These are phyloP conservation scores for Areca catechu DNA, from an alignment of 176 grass and related monocot species.

Conservation along the genomic window DNA sequence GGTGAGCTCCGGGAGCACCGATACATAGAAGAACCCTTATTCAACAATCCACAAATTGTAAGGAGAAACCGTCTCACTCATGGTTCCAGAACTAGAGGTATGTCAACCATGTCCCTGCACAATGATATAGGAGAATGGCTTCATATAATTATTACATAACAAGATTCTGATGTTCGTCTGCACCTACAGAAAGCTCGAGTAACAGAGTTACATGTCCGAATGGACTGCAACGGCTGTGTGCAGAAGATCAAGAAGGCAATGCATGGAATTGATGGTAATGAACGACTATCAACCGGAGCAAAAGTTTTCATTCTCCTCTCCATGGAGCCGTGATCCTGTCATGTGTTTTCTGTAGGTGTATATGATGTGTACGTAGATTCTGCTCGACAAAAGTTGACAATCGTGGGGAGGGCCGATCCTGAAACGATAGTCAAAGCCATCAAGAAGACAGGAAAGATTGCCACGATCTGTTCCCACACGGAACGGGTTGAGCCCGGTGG, in stretches of 20 bases:
- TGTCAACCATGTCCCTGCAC: no score
- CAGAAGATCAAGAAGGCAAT: no score
- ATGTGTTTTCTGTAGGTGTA: conserved; percentile 37
- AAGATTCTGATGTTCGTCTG: no score
- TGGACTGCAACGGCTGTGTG: no score
- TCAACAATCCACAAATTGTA: no score
- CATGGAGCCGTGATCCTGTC: background rate
- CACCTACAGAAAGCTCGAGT: no score
- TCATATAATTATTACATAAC: no score
- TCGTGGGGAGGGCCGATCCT: conserved; percentile 60
- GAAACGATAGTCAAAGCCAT: conserved; percentile 72
- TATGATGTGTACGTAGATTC: conserved; percentile 54
- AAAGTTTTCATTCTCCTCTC: conserved; percentile 7
- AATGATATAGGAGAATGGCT: no score
- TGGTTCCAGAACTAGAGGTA: no score
- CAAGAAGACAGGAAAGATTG: conserved; percentile 60
- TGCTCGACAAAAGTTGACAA: conserved; percentile 59
- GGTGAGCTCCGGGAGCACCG: background rate
- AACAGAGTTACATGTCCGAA: no score
- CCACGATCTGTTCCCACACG: conserved; percentile 53
- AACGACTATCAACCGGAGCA: background rate
- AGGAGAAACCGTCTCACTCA: no score
- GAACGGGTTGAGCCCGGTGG: conserved; percentile 14
- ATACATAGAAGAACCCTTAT: conserved; percentile 10
- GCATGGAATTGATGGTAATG: no score